Evolutionary conservation across 441 rosid species (phyloP).

Genomic region (Iberis amara): DNA sequence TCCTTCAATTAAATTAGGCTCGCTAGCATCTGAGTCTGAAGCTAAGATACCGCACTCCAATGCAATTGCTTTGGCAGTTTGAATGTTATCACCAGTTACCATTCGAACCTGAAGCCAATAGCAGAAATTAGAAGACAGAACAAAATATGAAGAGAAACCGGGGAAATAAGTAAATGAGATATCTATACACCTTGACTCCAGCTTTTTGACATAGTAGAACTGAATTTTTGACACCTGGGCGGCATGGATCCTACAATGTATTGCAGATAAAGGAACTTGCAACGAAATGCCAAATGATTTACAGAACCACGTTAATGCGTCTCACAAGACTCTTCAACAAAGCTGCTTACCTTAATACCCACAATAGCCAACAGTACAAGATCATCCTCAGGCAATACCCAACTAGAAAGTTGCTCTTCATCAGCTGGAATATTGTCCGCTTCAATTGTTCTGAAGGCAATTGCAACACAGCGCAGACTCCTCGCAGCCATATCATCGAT

Average conservation of each 20-base stretch:
- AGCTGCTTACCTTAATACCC: constrained; percentile 69
- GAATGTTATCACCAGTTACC: constrained; percentile 95
- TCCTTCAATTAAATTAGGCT: constrained; percentile 79
- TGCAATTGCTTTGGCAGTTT: constrained; percentile 95
- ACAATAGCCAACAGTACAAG: constrained; percentile 81
- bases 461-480: constrained; percentile 91
- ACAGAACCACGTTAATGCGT: constrained; percentile 6
- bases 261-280: constrained; percentile 9
- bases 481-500: constrained; percentile 83
- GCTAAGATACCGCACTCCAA: constrained; percentile 81
- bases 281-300: background rate
- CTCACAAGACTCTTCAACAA: constrained; percentile 9
- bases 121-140: constrained; percentile 18
- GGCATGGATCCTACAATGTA: constrained; percentile 84
- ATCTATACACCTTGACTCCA: constrained; percentile 70
- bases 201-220: constrained; percentile 73
- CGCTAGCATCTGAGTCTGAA: constrained; percentile 54
- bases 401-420: constrained; percentile 56
- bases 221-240: constrained; percentile 73
- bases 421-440: constrained; percentile 56
- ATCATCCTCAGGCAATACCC: constrained; percentile 82
- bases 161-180: constrained; percentile 12
- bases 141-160: background rate
- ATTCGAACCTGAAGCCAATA: constrained; percentile 66
- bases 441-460: constrained; percentile 75